phyloP scores from a whole-genome alignment of 1,284 basidiomycete species.

The Pterulicium gracile region DNA sequence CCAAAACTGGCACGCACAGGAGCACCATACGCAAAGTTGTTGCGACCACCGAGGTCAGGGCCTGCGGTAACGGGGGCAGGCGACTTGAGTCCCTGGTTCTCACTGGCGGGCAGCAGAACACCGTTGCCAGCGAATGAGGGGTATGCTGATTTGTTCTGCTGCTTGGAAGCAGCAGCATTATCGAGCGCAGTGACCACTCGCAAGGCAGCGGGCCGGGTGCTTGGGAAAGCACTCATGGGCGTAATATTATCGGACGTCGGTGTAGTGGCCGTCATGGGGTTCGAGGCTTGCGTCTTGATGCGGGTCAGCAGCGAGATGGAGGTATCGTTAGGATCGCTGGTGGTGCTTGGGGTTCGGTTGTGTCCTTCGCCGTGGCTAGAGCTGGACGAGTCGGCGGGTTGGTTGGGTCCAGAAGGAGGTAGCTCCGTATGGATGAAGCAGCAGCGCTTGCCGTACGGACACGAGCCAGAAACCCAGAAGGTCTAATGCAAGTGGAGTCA shows the following conservation, averaged over 20 bases:
- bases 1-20: constrained; percentile 2
- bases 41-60: constrained; percentile 68
- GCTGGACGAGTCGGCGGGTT: constrained; percentile 36
- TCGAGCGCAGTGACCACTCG: constrained; percentile 62
- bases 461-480: constrained; percentile 86
- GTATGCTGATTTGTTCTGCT: constrained; percentile 77
- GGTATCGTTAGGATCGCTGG: constrained; percentile 67
- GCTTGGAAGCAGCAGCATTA: constrained; percentile 42
- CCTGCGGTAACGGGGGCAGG: constrained; percentile 73
- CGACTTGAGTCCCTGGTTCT: constrained; percentile 50
- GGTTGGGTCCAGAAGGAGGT: constrained; percentile 33
- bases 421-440: constrained; percentile 86
- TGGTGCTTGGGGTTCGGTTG: constrained; percentile 56
- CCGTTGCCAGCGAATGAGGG: constrained; percentile 67
- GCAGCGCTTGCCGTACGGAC: constrained; percentile 82
- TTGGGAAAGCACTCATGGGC: constrained; percentile 33
- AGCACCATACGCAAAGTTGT: constrained; percentile 23
- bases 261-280: constrained; percentile 18
- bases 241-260: constrained; percentile 35
- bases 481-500: no score
- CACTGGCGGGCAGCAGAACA: constrained; percentile 51
- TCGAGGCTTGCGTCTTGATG: constrained; percentile 54
- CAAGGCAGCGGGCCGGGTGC: constrained; percentile 54
- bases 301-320: constrained; percentile 63
- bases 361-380: constrained; percentile 44